Conservation (phyloP, 441 rosid species). For the Sinapis alba region DNA sequence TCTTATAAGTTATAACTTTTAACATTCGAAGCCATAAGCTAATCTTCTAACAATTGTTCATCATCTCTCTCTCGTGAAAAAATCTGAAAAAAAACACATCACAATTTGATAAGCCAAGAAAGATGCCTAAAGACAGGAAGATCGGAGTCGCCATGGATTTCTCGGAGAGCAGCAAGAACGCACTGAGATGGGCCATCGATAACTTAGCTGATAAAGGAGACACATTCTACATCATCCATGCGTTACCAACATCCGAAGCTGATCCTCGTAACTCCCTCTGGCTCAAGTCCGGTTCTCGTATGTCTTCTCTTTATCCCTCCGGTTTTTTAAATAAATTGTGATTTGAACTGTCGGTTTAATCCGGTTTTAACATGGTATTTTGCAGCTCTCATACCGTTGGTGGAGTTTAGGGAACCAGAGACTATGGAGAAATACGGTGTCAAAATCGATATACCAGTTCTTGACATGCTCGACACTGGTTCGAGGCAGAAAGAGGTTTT, state of each 20-base stretch:
- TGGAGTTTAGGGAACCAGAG: constrained; percentile 81
- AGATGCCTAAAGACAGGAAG: constrained; percentile 66
- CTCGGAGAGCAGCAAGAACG: constrained; percentile 88
- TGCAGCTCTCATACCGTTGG: constrained; percentile 81
- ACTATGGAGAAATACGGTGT: constrained; percentile 61
- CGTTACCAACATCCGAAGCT: constrained; percentile 47
- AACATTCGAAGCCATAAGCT: constrained; percentile 7
- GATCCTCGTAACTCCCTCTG: constrained; percentile 59
- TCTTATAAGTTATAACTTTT: not conserved
- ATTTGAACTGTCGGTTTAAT: not conserved
- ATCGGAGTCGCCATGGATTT: constrained; percentile 91
- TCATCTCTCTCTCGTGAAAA: not conserved
- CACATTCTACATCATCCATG: constrained; percentile 63
- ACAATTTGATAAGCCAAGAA: constrained; percentile 10
- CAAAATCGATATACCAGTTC: constrained; percentile 57
- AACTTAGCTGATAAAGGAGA: constrained; percentile 80
- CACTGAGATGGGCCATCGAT: constrained; percentile 78
- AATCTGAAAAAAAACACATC: not conserved
- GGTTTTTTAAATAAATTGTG: not conserved
- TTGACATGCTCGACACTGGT: constrained; percentile 82
- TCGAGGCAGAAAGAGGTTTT: constrained; percentile 78
- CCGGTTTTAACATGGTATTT: not conserved
- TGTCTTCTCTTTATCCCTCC: constrained; percentile 22
- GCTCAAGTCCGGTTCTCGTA: constrained; percentile 76
- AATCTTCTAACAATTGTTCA: constrained; percentile 15